These are phyloP conservation scores for Rhizopogon vinicolor DNA, from an alignment of 768 basidiomycete genomes.

Conservation along the genomic window DNA sequence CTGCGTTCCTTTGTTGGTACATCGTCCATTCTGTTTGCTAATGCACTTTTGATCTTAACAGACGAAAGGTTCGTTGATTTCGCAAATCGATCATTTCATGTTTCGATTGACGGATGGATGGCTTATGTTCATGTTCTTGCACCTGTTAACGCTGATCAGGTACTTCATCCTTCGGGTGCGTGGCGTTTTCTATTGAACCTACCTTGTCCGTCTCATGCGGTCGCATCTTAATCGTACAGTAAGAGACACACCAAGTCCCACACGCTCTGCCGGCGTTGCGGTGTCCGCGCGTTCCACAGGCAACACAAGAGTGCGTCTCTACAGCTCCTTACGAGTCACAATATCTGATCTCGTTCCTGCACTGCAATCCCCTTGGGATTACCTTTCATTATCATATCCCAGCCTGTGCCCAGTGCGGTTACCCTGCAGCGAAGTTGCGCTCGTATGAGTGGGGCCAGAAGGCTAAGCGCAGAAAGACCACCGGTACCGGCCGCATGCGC, in stretches of 20 bases:
- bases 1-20: background rate
- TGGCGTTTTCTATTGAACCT: constrained; percentile 15
- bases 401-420: constrained; percentile 97
- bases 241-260: constrained; percentile 97
- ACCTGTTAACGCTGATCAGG: constrained; percentile 41
- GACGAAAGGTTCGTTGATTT: constrained; percentile 76
- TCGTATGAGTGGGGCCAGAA: constrained; percentile 98
- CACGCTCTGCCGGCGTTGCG: constrained; percentile 97
- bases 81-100: background rate
- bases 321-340: background rate
- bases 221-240: constrained; percentile 38
- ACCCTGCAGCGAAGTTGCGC: constrained; percentile 91
- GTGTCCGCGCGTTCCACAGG: constrained; percentile 92
- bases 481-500: constrained; percentile 94
- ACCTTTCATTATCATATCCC: constrained; percentile 5
- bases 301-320: constrained; percentile 88
- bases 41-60: constrained; percentile 30
- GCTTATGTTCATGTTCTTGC: background rate
- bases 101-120: constrained; percentile 9
- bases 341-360: background rate
- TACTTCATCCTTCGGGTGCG: constrained; percentile 95
- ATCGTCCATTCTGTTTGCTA: constrained; percentile 2
- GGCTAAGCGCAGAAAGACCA: constrained; percentile 99
- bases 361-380: background rate
- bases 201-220: background rate